Evolutionary conservation across 2,329 filamentous ascomycete species (phyloP), one percentile per base, ranked within the genome.

Genomic region (Colletotrichum brevisporum): DNA sequence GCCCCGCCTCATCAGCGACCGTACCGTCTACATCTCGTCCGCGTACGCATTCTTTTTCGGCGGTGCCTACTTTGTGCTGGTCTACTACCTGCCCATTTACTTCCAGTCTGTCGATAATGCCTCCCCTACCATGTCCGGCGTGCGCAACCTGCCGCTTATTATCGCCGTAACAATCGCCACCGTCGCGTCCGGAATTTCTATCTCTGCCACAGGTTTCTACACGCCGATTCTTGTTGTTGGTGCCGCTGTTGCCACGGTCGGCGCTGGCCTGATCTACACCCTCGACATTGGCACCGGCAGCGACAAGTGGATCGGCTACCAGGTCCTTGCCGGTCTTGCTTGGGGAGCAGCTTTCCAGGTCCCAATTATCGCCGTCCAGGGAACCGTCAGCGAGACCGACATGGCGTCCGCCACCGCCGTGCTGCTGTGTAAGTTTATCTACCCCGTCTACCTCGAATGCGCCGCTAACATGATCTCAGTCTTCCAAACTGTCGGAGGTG

Each of bases 251-350:
- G 78, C 82, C n/a, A 81, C 81, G 4, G 71, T 85, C 16, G 83
- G 81, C 4, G 75, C 80, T 18, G 84, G 83, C 12, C 75, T 85
- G 2, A 70, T 85, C 26, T 85, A 83, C 68, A 79, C 78, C 6
- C 76, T 86, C 4, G 76, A 80, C 8, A 72, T 81, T 9, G 70
- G 78, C 57, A 81, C 83, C 4, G 71, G 78, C 4, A 78, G 79
- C 1, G 82, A 76, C 13, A 78, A 79, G 48, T 88, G 85, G 85
- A 85, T 88, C 50, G 86, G 85, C 6, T 88, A 85, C 73, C 85
- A 88, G 76, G 79, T 88, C 15, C 66, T 88, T 2, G 80, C 79
- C 31, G 86, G 86, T n/a, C 75, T 82, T 6, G 86, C 84, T 3
- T 82, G 79, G 67, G 86, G 86, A 13, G 69, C 75, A 6, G 80